Percentiles rank a stretch among this genome's conserved stretches.
These are phyloP conservation scores for Pythium chondricola DNA, from an alignment of 352 stramenopile genomes.

Conservation along the genomic window DNA sequence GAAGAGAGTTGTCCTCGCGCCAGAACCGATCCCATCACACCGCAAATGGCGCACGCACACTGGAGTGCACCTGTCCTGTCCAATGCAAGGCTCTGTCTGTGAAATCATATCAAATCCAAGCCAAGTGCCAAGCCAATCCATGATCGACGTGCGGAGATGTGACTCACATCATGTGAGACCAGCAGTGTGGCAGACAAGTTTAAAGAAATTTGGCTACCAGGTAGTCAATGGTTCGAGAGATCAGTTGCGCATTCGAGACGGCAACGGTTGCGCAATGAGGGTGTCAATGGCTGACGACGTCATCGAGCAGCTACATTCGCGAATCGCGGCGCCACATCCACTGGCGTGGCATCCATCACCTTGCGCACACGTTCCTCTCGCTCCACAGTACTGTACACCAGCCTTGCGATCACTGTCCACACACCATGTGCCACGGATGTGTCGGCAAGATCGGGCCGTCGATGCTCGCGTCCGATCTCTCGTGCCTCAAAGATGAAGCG, in stretches of 20 bases:
- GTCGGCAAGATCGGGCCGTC: slow-evolving; percentile 90
- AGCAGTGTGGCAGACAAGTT: not conserved
- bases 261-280: not conserved
- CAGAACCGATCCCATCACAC: too few relatives aligned
- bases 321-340: not conserved
- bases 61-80: too few relatives aligned
- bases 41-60: too few relatives aligned
- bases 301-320: not conserved
- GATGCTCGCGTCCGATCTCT: slow-evolving; percentile 93
- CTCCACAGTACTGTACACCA: too few relatives aligned
- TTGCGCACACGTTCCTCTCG: not conserved
- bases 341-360: not conserved
- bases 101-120: too few relatives aligned
- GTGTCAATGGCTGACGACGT: not conserved
- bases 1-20: too few relatives aligned
- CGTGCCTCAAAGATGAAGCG: slow-evolving; percentile 88
- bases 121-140: too few relatives aligned
- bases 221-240: too few relatives aligned
- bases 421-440: slow-evolving; percentile 78
- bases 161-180: too few relatives aligned
- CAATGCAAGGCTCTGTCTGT: too few relatives aligned
- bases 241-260: not conserved
- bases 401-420: too few relatives aligned
- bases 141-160: too few relatives aligned
- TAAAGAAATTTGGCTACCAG: not conserved